Evolutionary conservation across 805 yeast species (phyloP).

Genomic region (Scheffersomyces lignosus): DNA sequence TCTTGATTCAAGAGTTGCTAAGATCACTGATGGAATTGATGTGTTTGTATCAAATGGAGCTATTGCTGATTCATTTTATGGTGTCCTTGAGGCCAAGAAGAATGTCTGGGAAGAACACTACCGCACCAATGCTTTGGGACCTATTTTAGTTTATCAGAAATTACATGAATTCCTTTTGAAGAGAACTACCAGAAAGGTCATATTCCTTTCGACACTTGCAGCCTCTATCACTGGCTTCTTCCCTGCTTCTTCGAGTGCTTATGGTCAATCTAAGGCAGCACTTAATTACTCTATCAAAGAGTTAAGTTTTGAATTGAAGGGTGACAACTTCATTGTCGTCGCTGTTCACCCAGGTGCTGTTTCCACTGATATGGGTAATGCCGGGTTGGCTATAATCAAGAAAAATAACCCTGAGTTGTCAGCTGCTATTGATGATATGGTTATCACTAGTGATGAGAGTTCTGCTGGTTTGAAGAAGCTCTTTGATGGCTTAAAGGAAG

Average conservation of each 20-base stretch:
- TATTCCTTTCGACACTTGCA: conserved; percentile 25
- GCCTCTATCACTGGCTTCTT: conserved; percentile 25
- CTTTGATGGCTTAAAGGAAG: conserved; percentile 15
- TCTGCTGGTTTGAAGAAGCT: conserved; percentile 9
- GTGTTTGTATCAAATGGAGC: conserved; percentile 38
- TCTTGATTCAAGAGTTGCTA: conserved; percentile 6
- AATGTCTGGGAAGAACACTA: conserved; percentile 16
- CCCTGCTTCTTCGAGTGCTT: conserved; percentile 18
- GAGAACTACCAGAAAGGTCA: conserved; percentile 20
- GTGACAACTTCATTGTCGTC: conserved; percentile 23
- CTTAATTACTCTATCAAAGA: conserved; percentile 25
- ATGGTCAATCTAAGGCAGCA: conserved; percentile 39
- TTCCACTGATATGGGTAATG: too few relatives aligned
- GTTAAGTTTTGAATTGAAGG: conserved; percentile 21
- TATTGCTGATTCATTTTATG: conserved; percentile 5
- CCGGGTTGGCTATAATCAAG: too few relatives aligned
- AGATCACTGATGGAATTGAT: conserved; percentile 22
- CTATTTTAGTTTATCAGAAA: conserved; percentile 27
- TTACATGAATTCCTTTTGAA: conserved; percentile 26
- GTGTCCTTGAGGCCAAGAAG: conserved; percentile 15
- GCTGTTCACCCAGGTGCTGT: conserved; percentile 28
- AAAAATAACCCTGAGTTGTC: neutral
- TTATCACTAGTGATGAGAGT: conserved; percentile 3
- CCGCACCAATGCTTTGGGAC: conserved; percentile 28
- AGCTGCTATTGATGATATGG: neutral